Base-by-base conservation (phyloP, 768 basidiomycete genomes). In the Tricholoma sp. region DNA sequence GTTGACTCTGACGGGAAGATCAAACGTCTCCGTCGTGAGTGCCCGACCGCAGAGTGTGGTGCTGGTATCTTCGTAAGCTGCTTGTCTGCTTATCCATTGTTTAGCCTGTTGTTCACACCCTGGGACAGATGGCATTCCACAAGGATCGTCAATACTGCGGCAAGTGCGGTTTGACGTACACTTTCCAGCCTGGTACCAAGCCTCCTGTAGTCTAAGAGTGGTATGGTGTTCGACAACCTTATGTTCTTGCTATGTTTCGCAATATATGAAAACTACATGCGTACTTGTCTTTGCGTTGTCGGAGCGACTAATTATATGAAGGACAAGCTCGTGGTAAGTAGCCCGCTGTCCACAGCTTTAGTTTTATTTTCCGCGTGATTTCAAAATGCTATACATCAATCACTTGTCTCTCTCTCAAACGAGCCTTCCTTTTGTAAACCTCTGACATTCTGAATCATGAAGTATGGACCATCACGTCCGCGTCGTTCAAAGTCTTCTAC, bases 1-100 rank as follows among this genome's bases (percentile, higher is more conserved):
- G 95, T 99, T 66, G 96, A 98, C 78, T 95, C 94, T 47, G 96
- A 98, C 67, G 97, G 96, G 74, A 98, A 97, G 80, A 95, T 98
- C 83, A 97, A 97, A 84, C 94, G 97, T 72, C 86, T 99, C 60
- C 86, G 96, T 70, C 92, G 97, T 65, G 96, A 98, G 74, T 99
- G 97, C 79, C 91, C 85, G 57, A 81, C 80, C 56, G 85, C 87
- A 63, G 87, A 88, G 74, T 91, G 88, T 61, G 89, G 89, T 75
- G 89, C 89, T 62, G 89, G 88, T 72, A 82, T 90, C 76, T 91
- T 91, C 71, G 89, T 91, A 73, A 60, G 88, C 77, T 14, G 1
- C 34, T n/a, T n/a, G 19, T 22, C 27, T 9, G 19, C 9, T 22
- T 16, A 11, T 54, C 11, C 52, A 1, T 19, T 21, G 16, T 27